Percentiles rank a stretch among this genome's conserved stretches.
phyloP scores from a whole-genome alignment of 2,329 filamentous ascomycete genomes.

The Cladosporium sp. region DNA sequence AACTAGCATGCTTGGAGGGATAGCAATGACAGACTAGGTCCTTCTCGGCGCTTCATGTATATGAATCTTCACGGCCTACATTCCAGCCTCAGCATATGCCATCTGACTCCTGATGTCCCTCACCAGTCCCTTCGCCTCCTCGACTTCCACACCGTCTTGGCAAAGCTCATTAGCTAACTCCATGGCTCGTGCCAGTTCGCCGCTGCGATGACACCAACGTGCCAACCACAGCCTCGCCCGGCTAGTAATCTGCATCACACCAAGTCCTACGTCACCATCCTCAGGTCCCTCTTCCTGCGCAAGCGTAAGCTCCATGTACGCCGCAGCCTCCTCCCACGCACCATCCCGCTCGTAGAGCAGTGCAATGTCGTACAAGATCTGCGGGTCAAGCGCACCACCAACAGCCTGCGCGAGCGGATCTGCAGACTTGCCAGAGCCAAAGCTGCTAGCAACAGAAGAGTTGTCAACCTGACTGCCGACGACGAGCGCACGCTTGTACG shows the following conservation, averaged over 20 bases:
- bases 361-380: conserved; percentile 86
- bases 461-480: conserved; percentile 82
- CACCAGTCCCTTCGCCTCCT: conserved; percentile 91
- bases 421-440: conserved; percentile 37
- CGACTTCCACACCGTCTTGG: conserved; percentile 92
- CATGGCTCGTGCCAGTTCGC: conserved; percentile 72
- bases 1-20: too few species aligned
- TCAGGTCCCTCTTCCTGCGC: conserved; percentile 78
- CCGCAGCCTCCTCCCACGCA: conserved; percentile 73
- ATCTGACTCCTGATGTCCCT: conserved; percentile 77
- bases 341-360: conserved; percentile 78
- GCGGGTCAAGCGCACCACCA: conserved; percentile 71
- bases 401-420: conserved; percentile 44
- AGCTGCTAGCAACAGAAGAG: conserved; percentile 39
- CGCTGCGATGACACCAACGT: conserved; percentile 68
- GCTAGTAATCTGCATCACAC: conserved; percentile 85
- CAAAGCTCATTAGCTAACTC: conserved; percentile 85
- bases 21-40: too few species aligned
- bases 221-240: conserved; percentile 94
- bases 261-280: conserved; percentile 55
- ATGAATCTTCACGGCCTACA: background rate
- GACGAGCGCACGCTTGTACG: conserved; percentile 84
- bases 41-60: too few species aligned
- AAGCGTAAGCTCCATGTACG: conserved; percentile 94
- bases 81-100: conserved; percentile 32